Conservation (phyloP, 495 filamentous ascomycete genomes). For the Friedmanniomyces simplex region DNA sequence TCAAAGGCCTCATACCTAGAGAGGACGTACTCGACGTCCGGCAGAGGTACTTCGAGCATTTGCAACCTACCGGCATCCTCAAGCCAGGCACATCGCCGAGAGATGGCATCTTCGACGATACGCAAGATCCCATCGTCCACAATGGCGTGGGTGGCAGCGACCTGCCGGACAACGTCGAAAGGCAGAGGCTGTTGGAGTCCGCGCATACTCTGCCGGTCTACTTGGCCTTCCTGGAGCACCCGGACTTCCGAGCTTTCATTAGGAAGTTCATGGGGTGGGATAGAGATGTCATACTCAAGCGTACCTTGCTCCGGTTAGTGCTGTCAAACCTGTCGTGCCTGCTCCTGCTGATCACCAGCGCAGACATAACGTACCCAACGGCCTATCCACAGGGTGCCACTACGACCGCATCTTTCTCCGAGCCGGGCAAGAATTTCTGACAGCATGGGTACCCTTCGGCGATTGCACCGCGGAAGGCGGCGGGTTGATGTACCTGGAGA, state of each 20-base stretch:
- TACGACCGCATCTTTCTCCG: conserved; percentile 26
- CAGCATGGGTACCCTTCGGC: conserved; percentile 27
- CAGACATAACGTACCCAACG: conserved; percentile 25
- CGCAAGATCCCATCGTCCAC: conserved; percentile 17
- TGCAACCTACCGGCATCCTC: conserved; percentile 21
- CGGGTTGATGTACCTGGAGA: conserved; percentile 21
- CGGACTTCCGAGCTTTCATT: conserved; percentile 16
- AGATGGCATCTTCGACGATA: conserved; percentile 23
- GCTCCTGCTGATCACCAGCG: neutral
- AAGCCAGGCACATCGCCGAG: conserved; percentile 14
- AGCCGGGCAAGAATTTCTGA: conserved; percentile 23
- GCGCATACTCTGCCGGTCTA: conserved; percentile 20
- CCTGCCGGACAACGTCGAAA: conserved; percentile 12
- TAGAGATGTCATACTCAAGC: conserved; percentile 20
- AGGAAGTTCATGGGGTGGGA: conserved; percentile 23
- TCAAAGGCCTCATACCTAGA: conserved; percentile 22
- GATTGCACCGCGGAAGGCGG: conserved; percentile 20
- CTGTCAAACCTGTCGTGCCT: neutral
- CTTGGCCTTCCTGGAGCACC: conserved; percentile 18
- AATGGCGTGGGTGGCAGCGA: conserved; percentile 19
- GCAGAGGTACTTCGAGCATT: conserved; percentile 19
- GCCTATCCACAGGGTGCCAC: conserved; percentile 21
- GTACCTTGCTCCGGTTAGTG: conserved; percentile 18
- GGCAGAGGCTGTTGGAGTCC: conserved; percentile 4
- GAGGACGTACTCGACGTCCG: conserved; percentile 22